phyloP scores from a whole-genome alignment of 176 grass and related monocot genomes.

The Raddia distichophylla region DNA sequence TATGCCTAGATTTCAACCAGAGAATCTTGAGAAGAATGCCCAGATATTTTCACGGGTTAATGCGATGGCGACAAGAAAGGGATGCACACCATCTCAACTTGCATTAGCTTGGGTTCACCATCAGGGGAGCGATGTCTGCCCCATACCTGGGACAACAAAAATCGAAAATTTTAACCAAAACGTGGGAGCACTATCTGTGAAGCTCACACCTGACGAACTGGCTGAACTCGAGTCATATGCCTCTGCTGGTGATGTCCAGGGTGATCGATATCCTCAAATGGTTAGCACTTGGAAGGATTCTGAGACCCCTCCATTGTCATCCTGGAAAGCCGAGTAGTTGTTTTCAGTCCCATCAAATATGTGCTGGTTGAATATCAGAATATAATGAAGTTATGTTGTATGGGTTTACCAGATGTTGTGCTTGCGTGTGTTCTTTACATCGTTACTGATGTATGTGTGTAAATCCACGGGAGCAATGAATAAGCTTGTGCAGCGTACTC shows the following conservation, averaged over 20 bases:
- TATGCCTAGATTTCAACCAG: conserved; percentile 36
- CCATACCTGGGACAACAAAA: conserved; percentile 59
- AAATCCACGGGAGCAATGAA: background rate
- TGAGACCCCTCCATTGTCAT: conserved; percentile 42
- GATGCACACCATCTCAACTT: too few species aligned
- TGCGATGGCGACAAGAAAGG: conserved; percentile 17
- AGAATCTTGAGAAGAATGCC: conserved; percentile 48
- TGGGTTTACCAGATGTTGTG: too few species aligned
- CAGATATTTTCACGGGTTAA: conserved; percentile 44
- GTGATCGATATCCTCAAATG: conserved; percentile 20
- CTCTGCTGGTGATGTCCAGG: conserved; percentile 6
- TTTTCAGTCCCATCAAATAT: background rate
- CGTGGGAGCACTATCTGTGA: conserved; percentile 39
- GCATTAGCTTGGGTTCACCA: too few species aligned
- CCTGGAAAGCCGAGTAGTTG: conserved; percentile 33
- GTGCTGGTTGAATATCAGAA: too few species aligned
- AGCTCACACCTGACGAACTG: conserved; percentile 48
- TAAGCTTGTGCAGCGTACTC: background rate
- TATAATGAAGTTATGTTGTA: too few species aligned
- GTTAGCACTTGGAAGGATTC: conserved; percentile 45
- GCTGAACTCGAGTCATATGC: conserved; percentile 46
- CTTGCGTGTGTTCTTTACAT: too few species aligned
- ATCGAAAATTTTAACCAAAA: conserved; percentile 56
- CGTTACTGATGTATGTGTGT: background rate
- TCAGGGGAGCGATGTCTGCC: conserved; percentile 43